Percentiles rank a stretch among this genome's conserved stretches.
phyloP scores from a whole-genome alignment of 1,284 basidiomycete genomes.

The Rhodotorula sp. region DNA sequence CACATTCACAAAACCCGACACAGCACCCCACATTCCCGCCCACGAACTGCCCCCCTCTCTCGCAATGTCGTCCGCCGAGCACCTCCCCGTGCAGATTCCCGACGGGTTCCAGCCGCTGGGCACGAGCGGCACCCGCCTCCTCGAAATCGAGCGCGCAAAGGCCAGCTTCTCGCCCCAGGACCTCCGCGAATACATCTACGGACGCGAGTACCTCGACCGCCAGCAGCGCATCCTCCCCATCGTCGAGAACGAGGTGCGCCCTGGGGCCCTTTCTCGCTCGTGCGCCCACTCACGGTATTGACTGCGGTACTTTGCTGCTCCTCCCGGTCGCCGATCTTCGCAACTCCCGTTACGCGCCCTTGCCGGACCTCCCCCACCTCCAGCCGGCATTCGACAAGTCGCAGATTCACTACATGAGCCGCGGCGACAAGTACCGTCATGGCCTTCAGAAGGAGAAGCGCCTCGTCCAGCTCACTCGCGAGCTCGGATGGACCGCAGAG shows the following conservation, averaged over 20 bases:
- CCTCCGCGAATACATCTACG: slow-evolving; percentile 39
- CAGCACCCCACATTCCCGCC: neutral
- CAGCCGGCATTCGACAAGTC: slow-evolving; percentile 68
- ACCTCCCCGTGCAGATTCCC: slow-evolving; percentile 33
- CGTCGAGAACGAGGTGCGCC: slow-evolving; percentile 38
- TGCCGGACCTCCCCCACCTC: neutral
- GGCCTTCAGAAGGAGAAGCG: slow-evolving; percentile 55
- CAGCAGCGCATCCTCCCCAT: slow-evolving; percentile 27
- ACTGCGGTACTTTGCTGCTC: neutral
- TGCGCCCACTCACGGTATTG: no score
- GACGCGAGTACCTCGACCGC: slow-evolving; percentile 30
- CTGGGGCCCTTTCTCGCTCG: neutral
- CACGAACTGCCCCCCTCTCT: neutral
- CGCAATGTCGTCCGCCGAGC: neutral
- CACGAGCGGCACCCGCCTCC: slow-evolving; percentile 35
- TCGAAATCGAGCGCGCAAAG: slow-evolving; percentile 43
- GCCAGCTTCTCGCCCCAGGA: slow-evolving; percentile 39
- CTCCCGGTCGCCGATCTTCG: neutral
- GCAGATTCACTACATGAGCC: slow-evolving; percentile 54
- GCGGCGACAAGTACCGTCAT: slow-evolving; percentile 49
- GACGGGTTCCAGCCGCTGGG: slow-evolving; percentile 21
- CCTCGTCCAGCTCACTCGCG: slow-evolving; percentile 49
- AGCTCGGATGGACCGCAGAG: slow-evolving; percentile 44
- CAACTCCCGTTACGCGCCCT: neutral
- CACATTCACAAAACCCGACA: no score